Percentiles rank a stretch among this genome's conserved stretches.
phyloP scores from a whole-genome alignment of 805 yeast genomes.

The Jamesozyma gamospora region DNA sequence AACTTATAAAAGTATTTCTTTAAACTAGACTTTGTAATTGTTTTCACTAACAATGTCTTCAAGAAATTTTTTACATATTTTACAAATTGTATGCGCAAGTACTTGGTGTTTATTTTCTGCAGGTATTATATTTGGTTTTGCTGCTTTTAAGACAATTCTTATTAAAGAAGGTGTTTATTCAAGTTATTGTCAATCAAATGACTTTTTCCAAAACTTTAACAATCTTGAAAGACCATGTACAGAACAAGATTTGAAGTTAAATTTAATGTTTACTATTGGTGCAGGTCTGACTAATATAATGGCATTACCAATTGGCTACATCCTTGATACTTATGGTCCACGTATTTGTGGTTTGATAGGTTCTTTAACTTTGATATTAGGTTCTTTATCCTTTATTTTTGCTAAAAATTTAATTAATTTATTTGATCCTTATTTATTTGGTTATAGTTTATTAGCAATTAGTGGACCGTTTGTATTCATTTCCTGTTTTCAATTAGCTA shows the following conservation, averaged over 20 bases:
- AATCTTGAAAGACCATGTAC: conserved; percentile 35
- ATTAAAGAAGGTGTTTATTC: conserved; percentile 68
- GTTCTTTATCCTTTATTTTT: conserved; percentile 33
- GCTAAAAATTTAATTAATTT: conserved; percentile 11
- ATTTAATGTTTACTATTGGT: conserved; percentile 74
- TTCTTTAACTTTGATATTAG: conserved; percentile 45
- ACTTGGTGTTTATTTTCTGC: conserved; percentile 86
- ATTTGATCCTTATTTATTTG: conserved; percentile 58
- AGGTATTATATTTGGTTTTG: conserved; percentile 92
- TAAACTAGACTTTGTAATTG: too few relatives aligned
- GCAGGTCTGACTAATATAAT: conserved; percentile 79
- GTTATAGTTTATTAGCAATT: conserved; percentile 67
- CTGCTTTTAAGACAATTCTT: conserved; percentile 81
- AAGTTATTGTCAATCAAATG: conserved; percentile 38
- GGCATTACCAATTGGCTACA: conserved; percentile 73
- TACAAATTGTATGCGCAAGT: conserved; percentile 66
- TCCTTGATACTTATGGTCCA: conserved; percentile 76
- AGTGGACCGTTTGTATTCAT: conserved; percentile 95
- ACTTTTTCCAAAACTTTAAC: not conserved
- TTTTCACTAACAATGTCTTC: too few relatives aligned
- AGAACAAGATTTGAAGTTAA: conserved; percentile 74
- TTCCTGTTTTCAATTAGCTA: conserved; percentile 81
- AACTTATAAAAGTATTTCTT: too few relatives aligned
- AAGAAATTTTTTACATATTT: not conserved
- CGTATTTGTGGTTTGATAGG: conserved; percentile 70